phyloP scores from a whole-genome alignment of 1,284 basidiomycete species.

The Lentinula novae-zelandiae region DNA sequence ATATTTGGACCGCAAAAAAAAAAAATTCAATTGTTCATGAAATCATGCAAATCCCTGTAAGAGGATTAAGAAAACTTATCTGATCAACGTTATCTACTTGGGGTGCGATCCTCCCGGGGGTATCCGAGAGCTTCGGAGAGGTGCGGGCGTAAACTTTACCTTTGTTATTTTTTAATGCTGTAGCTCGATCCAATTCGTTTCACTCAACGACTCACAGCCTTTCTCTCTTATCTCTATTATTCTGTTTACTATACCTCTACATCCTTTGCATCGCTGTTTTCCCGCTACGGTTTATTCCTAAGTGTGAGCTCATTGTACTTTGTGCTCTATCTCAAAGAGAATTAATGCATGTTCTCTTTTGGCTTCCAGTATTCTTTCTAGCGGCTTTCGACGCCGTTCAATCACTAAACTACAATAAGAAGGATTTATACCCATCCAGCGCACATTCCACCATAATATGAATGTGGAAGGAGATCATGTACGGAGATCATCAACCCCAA shows the following conservation, averaged over 20 bases:
- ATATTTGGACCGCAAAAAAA: too few relatives aligned
- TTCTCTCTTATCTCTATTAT: not conserved
- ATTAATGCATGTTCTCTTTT: not conserved
- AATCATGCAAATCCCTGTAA: too few relatives aligned
- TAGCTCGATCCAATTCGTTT: not conserved
- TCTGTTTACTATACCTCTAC: not conserved
- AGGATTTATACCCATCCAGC: not conserved
- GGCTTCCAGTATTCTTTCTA: not conserved
- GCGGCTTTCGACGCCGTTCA: not conserved
- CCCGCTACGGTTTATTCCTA: not conserved
- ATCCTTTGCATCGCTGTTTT: not conserved
- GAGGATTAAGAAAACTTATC: too few relatives aligned
- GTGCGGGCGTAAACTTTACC: too few relatives aligned
- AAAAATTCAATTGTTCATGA: too few relatives aligned
- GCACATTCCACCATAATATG: not conserved
- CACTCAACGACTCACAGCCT: not conserved
- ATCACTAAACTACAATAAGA: not conserved
- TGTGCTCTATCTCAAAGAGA: not conserved
- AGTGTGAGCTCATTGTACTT: not conserved
- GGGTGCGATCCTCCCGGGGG: too few relatives aligned
- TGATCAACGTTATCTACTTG: too few relatives aligned
- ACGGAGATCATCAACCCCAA: not conserved
- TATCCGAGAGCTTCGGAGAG: too few relatives aligned
- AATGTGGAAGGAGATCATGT: not conserved
- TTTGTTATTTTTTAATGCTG: too few relatives aligned